These are phyloP conservation scores for Fragaria nilgerrensis DNA, from an alignment of 306 rosid genomes.

Conservation along the genomic window DNA sequence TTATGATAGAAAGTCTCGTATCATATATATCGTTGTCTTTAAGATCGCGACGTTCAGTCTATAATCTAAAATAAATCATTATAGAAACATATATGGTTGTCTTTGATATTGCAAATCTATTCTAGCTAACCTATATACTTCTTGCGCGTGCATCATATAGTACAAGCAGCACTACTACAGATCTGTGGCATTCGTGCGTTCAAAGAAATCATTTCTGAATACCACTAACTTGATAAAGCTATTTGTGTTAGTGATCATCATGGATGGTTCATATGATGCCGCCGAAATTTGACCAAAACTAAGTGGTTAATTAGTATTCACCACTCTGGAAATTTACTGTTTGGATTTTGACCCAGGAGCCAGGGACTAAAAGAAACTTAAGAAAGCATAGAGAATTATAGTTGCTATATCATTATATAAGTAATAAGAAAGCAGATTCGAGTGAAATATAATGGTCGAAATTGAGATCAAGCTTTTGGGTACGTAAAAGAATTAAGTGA, in stretches of 20 bases:
- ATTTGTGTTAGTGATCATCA: constrained; percentile 2
- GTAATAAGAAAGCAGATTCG: too few species aligned
- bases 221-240: background rate
- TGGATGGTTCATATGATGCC: constrained; percentile 2
- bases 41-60: background rate
- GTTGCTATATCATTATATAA: background rate
- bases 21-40: background rate
- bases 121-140: background rate
- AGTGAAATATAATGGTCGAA: too few species aligned
- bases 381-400: background rate
- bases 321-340: background rate
- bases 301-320: background rate
- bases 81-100: background rate
- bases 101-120: background rate
- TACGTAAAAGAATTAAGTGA: background rate
- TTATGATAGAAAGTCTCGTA: background rate
- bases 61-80: background rate
- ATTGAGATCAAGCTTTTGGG: background rate
- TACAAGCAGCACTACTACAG: constrained; percentile 10
- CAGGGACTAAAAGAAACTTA: too few species aligned
- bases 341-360: background rate
- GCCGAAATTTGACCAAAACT: constrained; percentile 10
- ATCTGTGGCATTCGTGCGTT: constrained; percentile 9
- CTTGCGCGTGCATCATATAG: background rate
- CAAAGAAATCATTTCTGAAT: background rate